phyloP scores from a whole-genome alignment of 148 eudicot species.

The Drosera capensis region DNA sequence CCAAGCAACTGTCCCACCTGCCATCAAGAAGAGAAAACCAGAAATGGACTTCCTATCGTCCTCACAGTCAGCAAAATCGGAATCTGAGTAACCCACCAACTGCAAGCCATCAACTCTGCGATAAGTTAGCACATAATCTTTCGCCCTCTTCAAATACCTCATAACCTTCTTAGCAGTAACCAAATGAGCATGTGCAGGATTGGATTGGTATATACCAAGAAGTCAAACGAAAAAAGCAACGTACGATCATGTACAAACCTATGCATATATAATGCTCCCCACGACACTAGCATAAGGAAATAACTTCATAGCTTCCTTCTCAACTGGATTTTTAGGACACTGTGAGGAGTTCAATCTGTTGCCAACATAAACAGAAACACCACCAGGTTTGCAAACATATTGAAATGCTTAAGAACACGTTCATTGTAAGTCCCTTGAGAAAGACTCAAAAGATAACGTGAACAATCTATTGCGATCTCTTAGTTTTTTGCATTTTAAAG shows the following conservation, averaged over 20 bases:
- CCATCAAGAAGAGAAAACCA: not conserved
- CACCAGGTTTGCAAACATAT: not conserved
- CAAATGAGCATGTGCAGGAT: not conserved
- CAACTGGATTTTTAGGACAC: not conserved
- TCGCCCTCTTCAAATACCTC: not conserved
- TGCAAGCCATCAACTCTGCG: not conserved
- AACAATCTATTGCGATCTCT: too few species aligned
- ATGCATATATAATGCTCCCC: too few species aligned
- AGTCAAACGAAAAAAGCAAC: not conserved
- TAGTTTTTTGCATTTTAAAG: too few species aligned
- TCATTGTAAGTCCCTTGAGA: not conserved
- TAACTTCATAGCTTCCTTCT: not conserved
- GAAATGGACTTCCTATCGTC: too few species aligned
- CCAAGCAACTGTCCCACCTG: not conserved
- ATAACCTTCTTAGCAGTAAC: not conserved
- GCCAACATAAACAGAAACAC: not conserved
- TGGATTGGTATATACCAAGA: not conserved
- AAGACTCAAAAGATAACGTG: too few species aligned
- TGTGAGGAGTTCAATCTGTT: not conserved
- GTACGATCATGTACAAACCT: not conserved
- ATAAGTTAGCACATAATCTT: not conserved
- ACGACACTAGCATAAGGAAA: too few species aligned
- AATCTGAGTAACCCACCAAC: too few species aligned
- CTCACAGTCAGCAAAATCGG: too few species aligned
- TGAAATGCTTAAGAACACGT: not conserved